Base-by-base conservation (phyloP, 78 protist genomes). In the Polysphondylium violaceum region DNA sequence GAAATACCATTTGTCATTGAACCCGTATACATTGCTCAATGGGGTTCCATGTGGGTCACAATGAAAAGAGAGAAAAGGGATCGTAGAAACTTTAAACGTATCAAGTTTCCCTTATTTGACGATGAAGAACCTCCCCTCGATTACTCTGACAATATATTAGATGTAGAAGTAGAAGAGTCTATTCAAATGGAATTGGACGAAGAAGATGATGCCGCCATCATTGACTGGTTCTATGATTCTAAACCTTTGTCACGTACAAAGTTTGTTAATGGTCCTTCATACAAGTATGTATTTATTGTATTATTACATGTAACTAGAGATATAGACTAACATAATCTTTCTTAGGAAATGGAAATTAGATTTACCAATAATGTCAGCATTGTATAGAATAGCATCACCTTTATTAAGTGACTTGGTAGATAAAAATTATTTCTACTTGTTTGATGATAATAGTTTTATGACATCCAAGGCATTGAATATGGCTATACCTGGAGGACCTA, bases 401-500 rank as follows among this genome's bases (percentile, higher is more conserved):
- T 93, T 99, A 43, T 92, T 97, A 16, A 53, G 95, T 38, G 99
- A 98, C 86, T 64, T 98, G 40, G 47, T 73, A 29, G 99, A 99
- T 86, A 7, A 47, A 12, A 99, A 99, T 75, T 97, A 98, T 88
- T 96, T 96, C 55, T 99, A 98, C 76, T 92, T 99, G 38, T 99
- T 99, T 78, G 99, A 99, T 93, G 21, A 73, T 55, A 71, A 91
- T 60, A 61, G 98, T 23, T 99, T 99, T 90, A 79, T 96, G 87
- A 99, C 99, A 25, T 97, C 99, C n/a, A 99, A 99, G 91, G 98
- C 99, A 29, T 90, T 99, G 60, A 98, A 97, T 83, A 33, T 96
- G 87, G 99, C 99, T 35, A 95, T 99, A 14, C 99, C 99, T 1
- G 99, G 99, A 17, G 99, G 99, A 0, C 99, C 99, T 3, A 98